Percentiles rank a stretch among this genome's conserved stretches.
phyloP scores from a whole-genome alignment of 352 stramenopile species.

The Phytophthora pini region DNA sequence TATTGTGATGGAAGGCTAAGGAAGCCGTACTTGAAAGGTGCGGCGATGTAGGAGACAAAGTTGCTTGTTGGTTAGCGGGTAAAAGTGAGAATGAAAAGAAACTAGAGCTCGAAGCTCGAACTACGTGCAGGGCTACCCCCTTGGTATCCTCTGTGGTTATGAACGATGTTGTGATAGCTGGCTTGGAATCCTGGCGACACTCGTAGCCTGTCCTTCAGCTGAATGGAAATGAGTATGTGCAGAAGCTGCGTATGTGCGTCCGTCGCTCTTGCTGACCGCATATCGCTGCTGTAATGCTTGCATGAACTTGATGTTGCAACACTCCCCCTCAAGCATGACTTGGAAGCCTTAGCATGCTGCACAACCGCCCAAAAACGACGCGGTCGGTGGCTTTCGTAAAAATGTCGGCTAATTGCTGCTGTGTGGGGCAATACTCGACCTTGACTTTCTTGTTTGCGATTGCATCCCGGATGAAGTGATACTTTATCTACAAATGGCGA shows the following conservation, averaged over 20 bases:
- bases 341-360: not conserved
- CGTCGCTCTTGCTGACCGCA: not conserved
- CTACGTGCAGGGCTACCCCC: too few species aligned
- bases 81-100: too few species aligned
- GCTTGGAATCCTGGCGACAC: not conserved
- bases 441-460: constrained; percentile 10
- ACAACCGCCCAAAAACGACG: not conserved
- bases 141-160: too few species aligned
- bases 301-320: not conserved
- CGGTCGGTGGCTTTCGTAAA: constrained; percentile 16
- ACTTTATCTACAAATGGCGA: constrained; percentile 10
- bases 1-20: too few species aligned
- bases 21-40: too few species aligned
- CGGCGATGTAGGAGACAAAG: too few species aligned
- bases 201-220: not conserved
- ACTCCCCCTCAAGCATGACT: not conserved
- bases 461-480: constrained; percentile 16
- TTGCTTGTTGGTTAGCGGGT: too few species aligned
- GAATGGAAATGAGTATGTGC: not conserved
- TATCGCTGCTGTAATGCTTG: not conserved
- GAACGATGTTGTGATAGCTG: too few species aligned
- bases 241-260: not conserved
- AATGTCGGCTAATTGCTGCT: constrained; percentile 16
- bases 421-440: constrained; percentile 18
- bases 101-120: too few species aligned